These are phyloP conservation scores for Butyriboletus regius DNA, from an alignment of 1,284 basidiomycete genomes.

Conservation along the genomic window DNA sequence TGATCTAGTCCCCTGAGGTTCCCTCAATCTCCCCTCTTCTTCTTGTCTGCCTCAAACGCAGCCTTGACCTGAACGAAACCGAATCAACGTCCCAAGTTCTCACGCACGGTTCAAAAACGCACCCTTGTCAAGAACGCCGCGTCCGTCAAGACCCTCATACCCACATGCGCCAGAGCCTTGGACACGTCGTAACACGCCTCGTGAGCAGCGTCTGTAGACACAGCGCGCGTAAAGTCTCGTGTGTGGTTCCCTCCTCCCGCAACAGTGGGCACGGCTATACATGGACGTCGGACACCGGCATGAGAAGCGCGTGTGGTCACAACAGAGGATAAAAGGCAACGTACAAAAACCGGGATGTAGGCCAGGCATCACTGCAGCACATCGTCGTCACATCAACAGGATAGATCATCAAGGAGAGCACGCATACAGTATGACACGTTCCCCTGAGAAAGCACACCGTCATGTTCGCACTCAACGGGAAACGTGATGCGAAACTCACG, in stretches of 20 bases:
- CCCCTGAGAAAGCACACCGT: constrained; percentile 7
- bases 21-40: neutral
- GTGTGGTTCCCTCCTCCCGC: constrained; percentile 61
- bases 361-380: constrained; percentile 36
- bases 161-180: constrained; percentile 54
- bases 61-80: constrained; percentile 12
- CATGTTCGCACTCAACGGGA: neutral
- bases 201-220: constrained; percentile 50
- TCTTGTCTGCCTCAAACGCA: constrained; percentile 15
- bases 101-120: neutral
- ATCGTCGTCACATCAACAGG: neutral
- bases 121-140: constrained; percentile 29
- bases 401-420: neutral
- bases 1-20: no score
- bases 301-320: neutral
- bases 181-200: constrained; percentile 47
- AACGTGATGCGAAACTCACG: constrained; percentile 10
- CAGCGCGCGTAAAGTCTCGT: constrained; percentile 48
- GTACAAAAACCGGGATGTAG: constrained; percentile 45
- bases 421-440: constrained; percentile 15
- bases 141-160: constrained; percentile 52
- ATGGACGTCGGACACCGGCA: neutral
- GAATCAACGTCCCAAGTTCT: neutral
- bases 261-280: constrained; percentile 47
- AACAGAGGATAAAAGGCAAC: neutral